phyloP scores from a whole-genome alignment of 768 basidiomycete genomes.

The Psilocybe subaeruginosa region DNA sequence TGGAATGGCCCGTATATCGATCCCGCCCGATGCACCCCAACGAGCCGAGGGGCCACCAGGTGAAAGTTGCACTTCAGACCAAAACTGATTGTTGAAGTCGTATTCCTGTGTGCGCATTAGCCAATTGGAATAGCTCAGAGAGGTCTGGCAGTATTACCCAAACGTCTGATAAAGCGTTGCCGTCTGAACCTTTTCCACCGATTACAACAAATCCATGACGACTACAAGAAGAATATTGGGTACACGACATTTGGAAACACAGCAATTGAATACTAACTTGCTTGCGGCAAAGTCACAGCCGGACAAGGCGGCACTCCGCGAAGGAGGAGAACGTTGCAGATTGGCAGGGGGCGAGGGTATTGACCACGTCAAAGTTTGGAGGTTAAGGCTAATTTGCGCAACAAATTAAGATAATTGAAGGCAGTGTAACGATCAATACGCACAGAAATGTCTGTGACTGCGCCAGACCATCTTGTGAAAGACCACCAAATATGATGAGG shows the following conservation, averaged over 20 bases:
- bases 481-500: constrained; percentile 76
- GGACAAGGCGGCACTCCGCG: constrained; percentile 64
- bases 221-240: constrained; percentile 38
- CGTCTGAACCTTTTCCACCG: constrained; percentile 65
- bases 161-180: constrained; percentile 61
- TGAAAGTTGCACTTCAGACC: constrained; percentile 61
- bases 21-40: constrained; percentile 77
- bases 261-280: constrained; percentile 57
- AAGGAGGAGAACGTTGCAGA: constrained; percentile 53
- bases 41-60: constrained; percentile 60
- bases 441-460: constrained; percentile 73
- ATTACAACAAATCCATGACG: constrained; percentile 76
- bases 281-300: constrained; percentile 79
- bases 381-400: constrained; percentile 52
- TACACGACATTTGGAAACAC: constrained; percentile 1
- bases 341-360: constrained; percentile 52
- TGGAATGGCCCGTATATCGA: constrained; percentile 54
- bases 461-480: constrained; percentile 64
- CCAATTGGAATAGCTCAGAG: background rate
- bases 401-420: constrained; percentile 11
- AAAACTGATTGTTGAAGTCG: constrained; percentile 77
- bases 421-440: constrained; percentile 23
- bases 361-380: constrained; percentile 64
- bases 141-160: constrained; percentile 58
- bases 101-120: constrained; percentile 55